Evolutionary conservation across 805 yeast genomes (phyloP), one percentile per base, ranked within the genome.

Genomic region (Kluyveromyces wickerhamii): DNA sequence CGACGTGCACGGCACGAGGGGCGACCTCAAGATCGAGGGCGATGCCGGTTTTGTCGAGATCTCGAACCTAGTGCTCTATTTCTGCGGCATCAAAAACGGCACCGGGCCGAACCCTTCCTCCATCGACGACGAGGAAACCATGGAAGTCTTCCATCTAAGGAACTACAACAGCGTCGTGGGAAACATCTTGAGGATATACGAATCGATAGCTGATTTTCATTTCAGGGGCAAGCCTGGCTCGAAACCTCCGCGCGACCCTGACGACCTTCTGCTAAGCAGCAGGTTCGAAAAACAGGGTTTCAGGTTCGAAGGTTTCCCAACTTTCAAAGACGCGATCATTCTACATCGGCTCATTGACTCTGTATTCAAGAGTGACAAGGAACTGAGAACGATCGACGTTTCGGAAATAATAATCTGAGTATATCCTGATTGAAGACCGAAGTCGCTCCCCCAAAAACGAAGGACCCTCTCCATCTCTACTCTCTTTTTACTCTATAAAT

Each of bases 31-130:
- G 35, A 38, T 54, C 13, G 59, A 54, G 38, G 59, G 59, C 28
- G 58, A 54, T 34, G 59, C 58, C 6, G 59, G 59, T n/a, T 54
- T 54, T 35, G 54, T 56, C 1, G 58, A 52, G 32, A 50, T 54
- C 9, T 51, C 59, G 5, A 54, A 52, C 33, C 36, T 54, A 8
- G 58, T 52, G 1, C 37, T 54, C 22, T 54, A 52, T 37, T 54
- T 51, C 35, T 50, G 52, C 36, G 59, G 59, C 28, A 37, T 39
- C 7, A 48, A 48, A 23, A 30, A 14, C 29, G 29, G 21, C 11
- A 33, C 19, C 5, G 29, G 29, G 9, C 16, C 23, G 13, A 31
- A 31, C 34, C 32, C 32, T 11, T 7, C 14, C 12, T 16, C 32
- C 10, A 17, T 27, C 4, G 39, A 37, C 2, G 54, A 52, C 31